Evolutionary conservation across 352 stramenopile species (phyloP), one percentile per base, ranked within the genome.

Genomic region (Phytophthora pinifolia): DNA sequence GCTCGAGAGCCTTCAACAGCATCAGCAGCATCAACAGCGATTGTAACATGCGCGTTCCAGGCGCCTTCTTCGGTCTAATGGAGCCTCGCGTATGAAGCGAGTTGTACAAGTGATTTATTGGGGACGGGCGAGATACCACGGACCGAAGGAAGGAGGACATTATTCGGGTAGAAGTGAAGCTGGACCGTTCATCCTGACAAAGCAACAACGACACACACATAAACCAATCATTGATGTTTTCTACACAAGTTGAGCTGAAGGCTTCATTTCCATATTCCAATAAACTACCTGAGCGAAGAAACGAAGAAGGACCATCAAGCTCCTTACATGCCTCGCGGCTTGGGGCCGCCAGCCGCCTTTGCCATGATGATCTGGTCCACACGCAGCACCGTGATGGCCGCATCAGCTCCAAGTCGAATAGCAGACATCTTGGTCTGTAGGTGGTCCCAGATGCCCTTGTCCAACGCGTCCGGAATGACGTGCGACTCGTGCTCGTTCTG

Each of bases 291-390:
- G 57, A 75, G 58, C 27, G 57, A 72, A 67, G 33, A 76, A 61
- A 64, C 42, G 65, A 65, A 76, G 59, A 34, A 46, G 42, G 22
- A 42, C 27, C 59, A 63, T 62, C 56, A 43, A 71, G 39, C 65
- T 69, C 55, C 59, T 86, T 84, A 88, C 70, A 73, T 74, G 63
- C 81, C 78, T 60, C 85, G 83, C 43, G 91, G 89, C 84, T 98
- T 98, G 18, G 95, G 95, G 33, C 95, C 95, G 29, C 95, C 95
- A 32, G 95, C 95, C 37, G 92, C 74, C 77, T 98, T 98, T 58
- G 87, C 80, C 98, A 99, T 99, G 85, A 99, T 99, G 76, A 99
- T 99, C 81, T 99, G 96, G 86, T 99, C 98, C 29, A 99, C 97
- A 74, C 96, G 96, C 27, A 99, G 83, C 53, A 99, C 96, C 38